phyloP scores from a whole-genome alignment of 140 eudicot species.

The Eryngium alpinum region DNA sequence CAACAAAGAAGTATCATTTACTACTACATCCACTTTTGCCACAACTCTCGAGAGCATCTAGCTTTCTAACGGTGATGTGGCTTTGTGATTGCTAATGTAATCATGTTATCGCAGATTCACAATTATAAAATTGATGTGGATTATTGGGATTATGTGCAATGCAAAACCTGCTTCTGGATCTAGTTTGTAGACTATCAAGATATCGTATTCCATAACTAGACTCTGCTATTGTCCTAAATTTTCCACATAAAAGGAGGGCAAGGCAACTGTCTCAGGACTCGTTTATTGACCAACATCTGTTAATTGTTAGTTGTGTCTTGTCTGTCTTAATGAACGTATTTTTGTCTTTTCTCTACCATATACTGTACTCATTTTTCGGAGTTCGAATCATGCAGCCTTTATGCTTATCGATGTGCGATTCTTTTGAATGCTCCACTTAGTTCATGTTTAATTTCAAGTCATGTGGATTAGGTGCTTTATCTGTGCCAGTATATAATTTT shows the following conservation, averaged over 20 bases:
- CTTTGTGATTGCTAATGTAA: background rate
- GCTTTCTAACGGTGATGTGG: background rate
- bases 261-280: too few species aligned
- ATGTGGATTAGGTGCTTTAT: too few species aligned
- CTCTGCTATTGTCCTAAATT: too few species aligned
- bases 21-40: background rate
- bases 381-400: background rate
- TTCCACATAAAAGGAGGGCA: too few species aligned
- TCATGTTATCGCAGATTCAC: too few species aligned
- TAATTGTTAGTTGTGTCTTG: background rate
- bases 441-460: too few species aligned
- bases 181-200: background rate
- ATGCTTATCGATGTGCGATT: background rate
- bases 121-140: background rate
- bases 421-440: background rate
- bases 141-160: background rate
- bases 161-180: background rate
- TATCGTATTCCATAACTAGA: background rate
- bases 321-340: background rate
- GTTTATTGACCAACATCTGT: too few species aligned
- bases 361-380: background rate
- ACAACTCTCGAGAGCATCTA: background rate
- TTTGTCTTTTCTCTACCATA: background rate
- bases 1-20: background rate
- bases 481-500: too few species aligned